phyloP scores from a whole-genome alignment of 139 green algal species.

The Coelastrella sp. region DNA sequence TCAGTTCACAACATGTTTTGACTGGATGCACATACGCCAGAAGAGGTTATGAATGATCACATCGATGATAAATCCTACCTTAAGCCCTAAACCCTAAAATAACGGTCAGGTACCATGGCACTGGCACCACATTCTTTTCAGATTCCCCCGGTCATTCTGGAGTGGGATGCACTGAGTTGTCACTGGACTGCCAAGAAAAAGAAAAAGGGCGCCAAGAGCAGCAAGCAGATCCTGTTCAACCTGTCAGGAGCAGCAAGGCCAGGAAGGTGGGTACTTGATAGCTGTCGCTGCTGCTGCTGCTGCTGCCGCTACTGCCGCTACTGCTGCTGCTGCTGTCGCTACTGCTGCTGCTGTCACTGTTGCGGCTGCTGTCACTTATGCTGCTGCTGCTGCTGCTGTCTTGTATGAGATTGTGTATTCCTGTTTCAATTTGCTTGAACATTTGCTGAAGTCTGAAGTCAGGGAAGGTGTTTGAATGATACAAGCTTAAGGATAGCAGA shows the following conservation, averaged over 20 bases:
- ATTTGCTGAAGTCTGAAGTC: too few relatives aligned
- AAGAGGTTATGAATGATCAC: neutral
- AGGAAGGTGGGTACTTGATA: slow-evolving; percentile 44
- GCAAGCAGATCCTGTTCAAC: slow-evolving; percentile 52
- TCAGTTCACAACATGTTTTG: too few relatives aligned
- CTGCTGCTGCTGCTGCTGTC: neutral
- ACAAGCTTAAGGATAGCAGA: too few relatives aligned
- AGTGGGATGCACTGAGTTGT: slow-evolving; percentile 45
- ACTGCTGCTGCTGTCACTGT: neutral
- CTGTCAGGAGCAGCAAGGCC: slow-evolving; percentile 55
- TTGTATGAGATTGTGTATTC: too few relatives aligned
- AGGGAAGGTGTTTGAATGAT: too few relatives aligned
- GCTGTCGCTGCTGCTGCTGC: neutral
- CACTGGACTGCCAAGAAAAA: slow-evolving; percentile 33
- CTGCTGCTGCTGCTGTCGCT: too few relatives aligned
- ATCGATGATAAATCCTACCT: too few relatives aligned
- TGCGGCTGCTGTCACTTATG: neutral
- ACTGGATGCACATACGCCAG: too few relatives aligned
- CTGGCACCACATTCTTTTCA: neutral
- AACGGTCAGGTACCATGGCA: neutral
- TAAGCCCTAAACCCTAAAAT: too few relatives aligned
- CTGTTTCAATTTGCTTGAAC: too few relatives aligned
- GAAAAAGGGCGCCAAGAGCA: slow-evolving; percentile 22
- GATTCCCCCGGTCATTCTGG: slow-evolving; percentile 48
- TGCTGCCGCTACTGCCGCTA: too few relatives aligned